Evolutionary conservation across 768 basidiomycete genomes (phyloP), one percentile per base, ranked within the genome.

Genomic region (Pisolithus marmoratus): DNA sequence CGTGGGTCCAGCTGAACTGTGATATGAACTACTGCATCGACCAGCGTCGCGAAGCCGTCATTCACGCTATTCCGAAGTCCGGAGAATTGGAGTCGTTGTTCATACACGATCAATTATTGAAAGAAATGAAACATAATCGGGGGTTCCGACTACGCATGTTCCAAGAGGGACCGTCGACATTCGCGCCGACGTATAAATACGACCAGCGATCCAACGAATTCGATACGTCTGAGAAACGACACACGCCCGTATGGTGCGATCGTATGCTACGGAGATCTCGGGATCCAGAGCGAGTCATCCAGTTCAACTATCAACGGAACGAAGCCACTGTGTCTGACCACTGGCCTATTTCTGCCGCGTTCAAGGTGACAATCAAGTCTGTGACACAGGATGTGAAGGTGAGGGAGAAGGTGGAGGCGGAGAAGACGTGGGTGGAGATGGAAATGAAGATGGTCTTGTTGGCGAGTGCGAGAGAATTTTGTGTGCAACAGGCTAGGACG

Each of bases 161-260:
- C 71, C 70, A 68, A 8, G 95, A 98, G 63, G 87, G 87, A 2
- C 83, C 83, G 0, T 81, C 97, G 56, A 80, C 74, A 1, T 99
- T 99, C 59, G 68, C 77, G 2, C 94, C 94, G 17, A 96, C 94
- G 36, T 97, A 97, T 80, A 96, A 96, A 69, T 97, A 96, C 70
- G 92, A 95, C 65, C 82, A 81, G 2, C 72, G 79, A 6, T 82
- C 90, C 22, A 67, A 79, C 63, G 79, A 83, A 55, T 99, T 91
- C 60, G 95, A 99, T 63, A 76, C 85, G 3, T 91, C 88, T 1
- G 90, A 92, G 66, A 97, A 98, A 68, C 77, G 79, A 12, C 85
- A 95, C 0, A 76, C 84, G 8, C 95, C 95, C 4, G 94, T 95
- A 2, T 99, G 94, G 94, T 99, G 95, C 64, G 95, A 99, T 65